Base-by-base conservation (phyloP, 2,329 filamentous ascomycete species). In the Monascus ruber region DNA sequence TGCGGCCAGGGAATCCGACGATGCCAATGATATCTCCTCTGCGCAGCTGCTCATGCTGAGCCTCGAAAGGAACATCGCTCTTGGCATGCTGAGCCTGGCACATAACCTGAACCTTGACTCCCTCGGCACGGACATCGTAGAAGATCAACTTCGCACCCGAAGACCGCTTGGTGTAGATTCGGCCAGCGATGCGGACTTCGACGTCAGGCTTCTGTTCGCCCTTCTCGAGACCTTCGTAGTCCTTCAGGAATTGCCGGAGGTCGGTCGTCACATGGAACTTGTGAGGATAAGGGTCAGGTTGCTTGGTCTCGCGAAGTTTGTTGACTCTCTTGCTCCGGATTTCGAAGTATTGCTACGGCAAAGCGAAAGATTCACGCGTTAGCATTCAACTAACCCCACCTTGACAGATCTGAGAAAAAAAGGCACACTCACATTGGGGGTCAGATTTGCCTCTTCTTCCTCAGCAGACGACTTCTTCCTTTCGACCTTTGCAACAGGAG, bases 1-100 rank as follows among this genome's bases (percentile, higher is more conserved):
- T 96, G 42, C 88, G 71, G 44, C 85, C 85, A 5, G 87, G 83
- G 63, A 79, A 91, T 39, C 87, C 87, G 45, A 85, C 73, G 48
- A 94, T 77, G 43, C 89, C 91, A 53, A 98, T 83, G 49, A 94
- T 85, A 62, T 98, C 93, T 60, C 91, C 93, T 62, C 89, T 75
- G 50, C 88, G 80, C 44, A 98, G 75, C 61, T 84, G 74, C 54
- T 94, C 81, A 59, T 98, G 91, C 68, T 96, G 89, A 43, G 84
- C 77, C 52, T 84, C 83, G 53, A 96, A 98, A 5, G 79, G 63
- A 17, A 76, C 73, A 36, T 75, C 75, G 49, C 81, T 77, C 41
- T 74, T 75, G 41, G 79, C 76, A 53, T 93, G 77, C 56, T 94
- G 81, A 34, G 83, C 76, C 64, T 95, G 87, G 60, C 86, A 93